phyloP scores from a whole-genome alignment of 257 asterid genomes.

The Capsicum chinense region DNA sequence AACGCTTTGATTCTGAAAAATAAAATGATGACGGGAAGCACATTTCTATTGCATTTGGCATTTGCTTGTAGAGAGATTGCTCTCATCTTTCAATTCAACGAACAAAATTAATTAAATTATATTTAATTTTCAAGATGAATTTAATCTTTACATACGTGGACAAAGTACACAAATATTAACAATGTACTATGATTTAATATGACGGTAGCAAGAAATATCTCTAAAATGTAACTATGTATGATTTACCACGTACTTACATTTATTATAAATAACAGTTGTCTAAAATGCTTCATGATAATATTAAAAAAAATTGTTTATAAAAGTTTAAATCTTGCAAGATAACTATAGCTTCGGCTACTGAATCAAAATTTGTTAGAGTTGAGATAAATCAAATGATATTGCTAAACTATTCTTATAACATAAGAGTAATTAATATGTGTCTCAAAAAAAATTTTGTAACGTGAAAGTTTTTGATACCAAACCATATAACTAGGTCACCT shows the following conservation, averaged over 20 bases:
- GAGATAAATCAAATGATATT: neutral
- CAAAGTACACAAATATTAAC: too few species aligned
- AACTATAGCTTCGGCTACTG: neutral
- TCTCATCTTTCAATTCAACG: too few species aligned
- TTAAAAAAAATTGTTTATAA: neutral
- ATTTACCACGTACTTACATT: neutral
- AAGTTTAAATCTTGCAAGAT: neutral
- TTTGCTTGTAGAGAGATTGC: neutral
- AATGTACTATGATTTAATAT: neutral
- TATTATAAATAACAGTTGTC: neutral
- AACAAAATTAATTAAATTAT: neutral
- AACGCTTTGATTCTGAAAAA: neutral
- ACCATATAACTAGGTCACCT: neutral
- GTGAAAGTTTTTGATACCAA: neutral
- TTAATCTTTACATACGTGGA: too few species aligned
- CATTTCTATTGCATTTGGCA: neutral
- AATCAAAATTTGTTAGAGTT: neutral
- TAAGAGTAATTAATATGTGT: neutral
- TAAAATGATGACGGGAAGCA: neutral
- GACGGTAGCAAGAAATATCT: neutral
- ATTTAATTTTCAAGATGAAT: neutral
- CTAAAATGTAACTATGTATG: neutral
- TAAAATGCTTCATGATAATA: neutral
- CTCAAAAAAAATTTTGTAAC: neutral
- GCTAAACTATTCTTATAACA: neutral